Percentiles rank a stretch among this genome's conserved stretches.
Evolutionary conservation across 495 filamentous ascomycete genomes (phyloP).

Genomic region (Neurospora sublineolata): DNA sequence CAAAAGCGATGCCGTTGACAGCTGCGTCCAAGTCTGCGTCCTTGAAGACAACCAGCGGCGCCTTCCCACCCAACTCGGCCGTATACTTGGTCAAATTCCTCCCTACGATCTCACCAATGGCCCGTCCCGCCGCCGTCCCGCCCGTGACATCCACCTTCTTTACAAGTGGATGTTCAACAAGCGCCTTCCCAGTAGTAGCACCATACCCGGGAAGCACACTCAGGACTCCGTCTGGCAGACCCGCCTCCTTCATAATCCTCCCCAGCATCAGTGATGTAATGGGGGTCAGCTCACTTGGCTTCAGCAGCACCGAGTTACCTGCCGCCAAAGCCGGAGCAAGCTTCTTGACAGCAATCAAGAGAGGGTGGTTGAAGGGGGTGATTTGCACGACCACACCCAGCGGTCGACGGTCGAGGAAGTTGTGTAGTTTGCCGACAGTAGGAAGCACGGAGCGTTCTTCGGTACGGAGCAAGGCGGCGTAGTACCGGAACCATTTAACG

Average conservation of each 20-base stretch:
- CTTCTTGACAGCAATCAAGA: conserved; percentile 55
- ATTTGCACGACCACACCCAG: conserved; percentile 54
- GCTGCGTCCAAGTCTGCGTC: conserved; percentile 39
- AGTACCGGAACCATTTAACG: conserved; percentile 55
- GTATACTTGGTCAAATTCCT: conserved; percentile 43
- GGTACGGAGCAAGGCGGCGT: conserved; percentile 44
- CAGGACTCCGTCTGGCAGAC: conserved; percentile 45
- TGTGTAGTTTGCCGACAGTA: conserved; percentile 48
- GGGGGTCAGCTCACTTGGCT: conserved; percentile 51
- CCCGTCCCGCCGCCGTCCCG: conserved; percentile 35
- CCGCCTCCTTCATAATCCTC: conserved; percentile 39
- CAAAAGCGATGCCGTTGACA: conserved; percentile 47
- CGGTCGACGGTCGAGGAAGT: conserved; percentile 47
- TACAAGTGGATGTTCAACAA: conserved; percentile 41
- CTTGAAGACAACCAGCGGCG: conserved; percentile 44
- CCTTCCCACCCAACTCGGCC: conserved; percentile 51
- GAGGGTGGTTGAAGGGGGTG: conserved; percentile 55
- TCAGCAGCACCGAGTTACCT: conserved; percentile 51
- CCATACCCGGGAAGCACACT: conserved; percentile 48
- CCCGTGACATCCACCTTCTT: conserved; percentile 55
- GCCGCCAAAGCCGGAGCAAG: conserved; percentile 49
- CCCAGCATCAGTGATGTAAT: conserved; percentile 44
- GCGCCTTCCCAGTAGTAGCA: conserved; percentile 37
- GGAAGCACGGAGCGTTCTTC: conserved; percentile 52
- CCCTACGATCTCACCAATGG: conserved; percentile 36